These are phyloP conservation scores for Candida hungchunana DNA, from an alignment of 805 yeast genomes.

Conservation along the genomic window DNA sequence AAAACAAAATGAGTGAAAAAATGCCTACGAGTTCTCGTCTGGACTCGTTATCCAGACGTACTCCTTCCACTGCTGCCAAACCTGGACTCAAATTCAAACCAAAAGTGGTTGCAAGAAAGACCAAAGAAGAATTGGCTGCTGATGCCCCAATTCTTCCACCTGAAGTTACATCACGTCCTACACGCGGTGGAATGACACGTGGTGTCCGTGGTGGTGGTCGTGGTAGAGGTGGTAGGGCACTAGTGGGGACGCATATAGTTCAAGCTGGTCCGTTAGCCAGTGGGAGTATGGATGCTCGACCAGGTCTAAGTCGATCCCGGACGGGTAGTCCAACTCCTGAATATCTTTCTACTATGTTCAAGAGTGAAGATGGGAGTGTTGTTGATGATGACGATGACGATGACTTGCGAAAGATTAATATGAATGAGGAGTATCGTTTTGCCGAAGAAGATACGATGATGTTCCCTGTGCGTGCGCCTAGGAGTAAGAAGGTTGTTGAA, in stretches of 20 bases:
- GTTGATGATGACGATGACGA: slow-evolving; percentile 36
- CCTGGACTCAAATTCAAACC: slow-evolving; percentile 77
- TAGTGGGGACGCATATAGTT: slow-evolving; percentile 53
- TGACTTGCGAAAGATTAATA: slow-evolving; percentile 47
- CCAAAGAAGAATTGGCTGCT: slow-evolving; percentile 80
- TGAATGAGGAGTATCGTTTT: slow-evolving; percentile 56
- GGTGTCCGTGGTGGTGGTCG: slow-evolving; percentile 21
- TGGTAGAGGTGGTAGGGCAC: slow-evolving; percentile 25
- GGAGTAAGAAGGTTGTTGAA: slow-evolving; percentile 34
- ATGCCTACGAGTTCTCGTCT: slow-evolving; percentile 28
- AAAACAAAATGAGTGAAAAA: slow-evolving; percentile 20
- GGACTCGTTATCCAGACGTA: slow-evolving; percentile 33
- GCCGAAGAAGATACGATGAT: slow-evolving; percentile 45
- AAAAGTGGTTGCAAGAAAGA: slow-evolving; percentile 77
- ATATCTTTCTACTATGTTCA: slow-evolving; percentile 33
- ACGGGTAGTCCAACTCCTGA: slow-evolving; percentile 38
- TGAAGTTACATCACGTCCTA: slow-evolving; percentile 2
- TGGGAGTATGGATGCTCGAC: too few species aligned
- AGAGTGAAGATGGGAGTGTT: slow-evolving; percentile 24
- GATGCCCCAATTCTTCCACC: slow-evolving; percentile 47
- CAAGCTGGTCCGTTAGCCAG: slow-evolving; percentile 67
- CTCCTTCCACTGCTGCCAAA: slow-evolving; percentile 32
- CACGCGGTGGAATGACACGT: neutral
- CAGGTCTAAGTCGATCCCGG: slow-evolving; percentile 16
- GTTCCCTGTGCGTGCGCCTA: slow-evolving; percentile 68